Base-by-base conservation (phyloP, 768 basidiomycete genomes). In the Boletus reticuloceps region DNA sequence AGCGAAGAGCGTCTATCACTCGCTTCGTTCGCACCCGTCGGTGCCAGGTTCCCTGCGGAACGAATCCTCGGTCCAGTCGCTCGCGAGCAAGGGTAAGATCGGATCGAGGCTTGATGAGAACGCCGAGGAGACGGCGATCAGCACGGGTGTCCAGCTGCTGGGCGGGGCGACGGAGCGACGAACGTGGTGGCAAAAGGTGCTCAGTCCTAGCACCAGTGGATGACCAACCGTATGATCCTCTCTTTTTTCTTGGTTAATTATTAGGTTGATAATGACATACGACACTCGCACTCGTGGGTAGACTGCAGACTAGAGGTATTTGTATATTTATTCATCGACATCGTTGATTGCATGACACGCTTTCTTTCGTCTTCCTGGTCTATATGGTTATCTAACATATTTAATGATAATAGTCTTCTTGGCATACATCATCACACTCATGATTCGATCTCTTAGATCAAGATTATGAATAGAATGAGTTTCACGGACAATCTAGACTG, bases 121-220 rank as follows among this genome's bases (percentile, higher is more conserved):
- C 5, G 25, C 17, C 11, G 50, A 47, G 9, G 55, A 47, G 49
- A 29, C 46, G 13, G 37, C 22, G 1, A 8, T 45, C 32, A 48
- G 54, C 42, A 58, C 58, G 0, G 47, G 47, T 1, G 39, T 51
- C 14, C 56, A 19, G 38, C 31, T 45, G 6, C 31, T 42, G 17
- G 31, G 47, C 13, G 48, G 55, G 5, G 46, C 42, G 32, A 44
- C 46, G 10, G 70, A 67, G 44, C 69, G 59, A 25, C 62, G 66
- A n/a, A 54, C 58, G 19, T 70, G 69, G 69, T 70, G 69, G 69
- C 66, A 63, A 45, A 70, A 70, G 47, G 69, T 72, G 42, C 58
- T 70, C 17, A 58, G 48, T 45, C 36, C 65, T 7, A 37, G n/a
- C 20, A 11, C 29, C 27, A 20, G 43, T 20, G 44, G 37, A 4